Evolutionary conservation across 2,329 filamentous ascomycete genomes (phyloP).

Genomic region (Leptographium wingfieldii): DNA sequence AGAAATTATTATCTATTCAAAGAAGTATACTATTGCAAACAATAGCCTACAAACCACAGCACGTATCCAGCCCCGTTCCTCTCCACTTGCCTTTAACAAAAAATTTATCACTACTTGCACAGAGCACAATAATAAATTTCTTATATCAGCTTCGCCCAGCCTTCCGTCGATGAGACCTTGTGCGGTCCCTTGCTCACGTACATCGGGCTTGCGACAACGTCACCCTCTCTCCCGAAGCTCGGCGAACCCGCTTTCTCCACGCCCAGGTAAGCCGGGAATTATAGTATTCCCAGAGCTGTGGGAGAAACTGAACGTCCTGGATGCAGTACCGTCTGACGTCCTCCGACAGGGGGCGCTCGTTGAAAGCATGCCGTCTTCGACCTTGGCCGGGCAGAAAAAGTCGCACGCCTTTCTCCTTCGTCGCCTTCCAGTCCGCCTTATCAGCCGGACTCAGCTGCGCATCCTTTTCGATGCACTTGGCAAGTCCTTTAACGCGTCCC

Average conservation of each 20-base stretch:
- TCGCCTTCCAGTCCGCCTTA: conserved; percentile 14
- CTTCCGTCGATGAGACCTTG: not conserved
- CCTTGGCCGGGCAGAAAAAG: conserved; percentile 30
- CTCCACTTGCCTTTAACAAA: too few species aligned
- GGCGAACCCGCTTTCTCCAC: not conserved
- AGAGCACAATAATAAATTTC: too few species aligned
- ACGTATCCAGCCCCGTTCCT: too few species aligned
- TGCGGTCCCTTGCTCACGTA: not conserved
- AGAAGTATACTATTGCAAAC: too few species aligned
- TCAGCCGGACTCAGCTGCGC: not conserved
- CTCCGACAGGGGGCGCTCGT: conserved; percentile 26
- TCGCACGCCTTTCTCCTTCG: conserved; percentile 23
- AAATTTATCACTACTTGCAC: too few species aligned
- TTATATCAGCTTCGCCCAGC: not conserved
- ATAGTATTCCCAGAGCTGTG: not conserved
- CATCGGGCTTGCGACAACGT: not conserved
- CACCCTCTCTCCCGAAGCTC: not conserved
- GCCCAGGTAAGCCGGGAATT: not conserved
- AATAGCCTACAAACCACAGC: too few species aligned
- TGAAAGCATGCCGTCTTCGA: conserved; percentile 34
- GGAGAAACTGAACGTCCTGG: conserved; percentile 27
- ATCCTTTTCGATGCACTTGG: conserved; percentile 7
- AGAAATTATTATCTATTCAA: too few species aligned
- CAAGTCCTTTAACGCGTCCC: conserved; percentile 8
- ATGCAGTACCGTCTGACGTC: conserved; percentile 31